A percentile compares a stretch with the other conserved stretches of the same genome.
Evolutionary conservation across 2,329 filamentous ascomycete species (phyloP).

Genomic region (Beauveria sp.): DNA sequence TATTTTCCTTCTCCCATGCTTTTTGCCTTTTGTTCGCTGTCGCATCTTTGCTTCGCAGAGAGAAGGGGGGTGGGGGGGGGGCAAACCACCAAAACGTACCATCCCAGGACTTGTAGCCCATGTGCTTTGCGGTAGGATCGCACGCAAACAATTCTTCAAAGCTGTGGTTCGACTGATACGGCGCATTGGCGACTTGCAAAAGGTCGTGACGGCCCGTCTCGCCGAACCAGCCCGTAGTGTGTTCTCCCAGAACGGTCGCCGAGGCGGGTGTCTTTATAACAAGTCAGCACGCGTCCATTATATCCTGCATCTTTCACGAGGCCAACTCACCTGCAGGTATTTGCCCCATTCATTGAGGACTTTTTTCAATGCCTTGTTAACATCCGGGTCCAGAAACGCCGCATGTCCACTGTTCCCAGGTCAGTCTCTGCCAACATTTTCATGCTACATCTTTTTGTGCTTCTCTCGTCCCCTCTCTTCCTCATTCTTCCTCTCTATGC

Average conservation of each 20-base stretch:
- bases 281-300: background rate
- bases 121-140: slow-evolving; percentile 44
- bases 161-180: slow-evolving; percentile 31
- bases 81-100: slow-evolving; percentile 24
- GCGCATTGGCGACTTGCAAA: slow-evolving; percentile 43
- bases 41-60: too few species aligned
- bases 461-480: background rate
- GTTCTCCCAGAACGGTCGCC: slow-evolving; percentile 39
- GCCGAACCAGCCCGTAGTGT: slow-evolving; percentile 48
- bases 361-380: slow-evolving; percentile 46
- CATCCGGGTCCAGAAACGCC: slow-evolving; percentile 47
- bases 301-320: too few species aligned
- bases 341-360: slow-evolving; percentile 51
- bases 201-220: slow-evolving; percentile 39
- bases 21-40: background rate
- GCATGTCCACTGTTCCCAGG: slow-evolving; percentile 35
- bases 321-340: slow-evolving; percentile 35
- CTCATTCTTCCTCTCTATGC: background rate
- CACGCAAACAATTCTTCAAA: slow-evolving; percentile 57
- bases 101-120: slow-evolving; percentile 64
- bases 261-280: slow-evolving; percentile 41
- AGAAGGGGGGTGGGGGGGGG: too few species aligned
- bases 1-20: background rate
- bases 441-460: background rate
- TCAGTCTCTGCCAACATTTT: background rate